These are phyloP conservation scores for Aphanomyces astaci DNA, from an alignment of 352 stramenopile genomes.

Conservation along the genomic window DNA sequence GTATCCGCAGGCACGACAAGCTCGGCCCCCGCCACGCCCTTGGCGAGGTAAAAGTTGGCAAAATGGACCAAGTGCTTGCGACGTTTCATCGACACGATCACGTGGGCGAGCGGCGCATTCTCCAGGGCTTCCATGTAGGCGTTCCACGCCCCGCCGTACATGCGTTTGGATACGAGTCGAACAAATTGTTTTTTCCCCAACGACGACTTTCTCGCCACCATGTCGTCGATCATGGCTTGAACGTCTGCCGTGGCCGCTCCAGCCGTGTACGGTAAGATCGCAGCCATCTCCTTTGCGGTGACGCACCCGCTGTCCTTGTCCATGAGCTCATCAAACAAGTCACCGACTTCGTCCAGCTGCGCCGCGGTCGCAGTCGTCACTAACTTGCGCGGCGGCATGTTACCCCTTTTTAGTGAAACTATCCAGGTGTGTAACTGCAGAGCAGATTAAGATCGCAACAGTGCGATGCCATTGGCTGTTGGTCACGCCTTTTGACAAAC, in stretches of 20 bases:
- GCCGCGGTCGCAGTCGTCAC: neutral
- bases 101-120: conserved; percentile 48
- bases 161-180: conserved; percentile 51
- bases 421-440: no score
- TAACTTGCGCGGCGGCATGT: neutral
- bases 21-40: conserved; percentile 53
- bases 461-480: neutral
- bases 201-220: conserved; percentile 33
- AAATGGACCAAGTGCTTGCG: conserved; percentile 59
- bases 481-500: neutral
- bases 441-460: neutral
- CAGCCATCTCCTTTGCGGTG: conserved; percentile 10
- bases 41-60: conserved; percentile 54
- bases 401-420: neutral
- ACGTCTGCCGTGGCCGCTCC: conserved; percentile 49
- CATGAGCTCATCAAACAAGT: conserved; percentile 10
- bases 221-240: conserved; percentile 43
- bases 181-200: conserved; percentile 59
- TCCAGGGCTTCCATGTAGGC: conserved; percentile 20
- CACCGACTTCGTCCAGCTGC: neutral
- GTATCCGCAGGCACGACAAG: conserved; percentile 26
- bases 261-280: conserved; percentile 48
- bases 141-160: conserved; percentile 39
- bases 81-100: conserved; percentile 65
- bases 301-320: neutral